Evolutionary conservation across 192 early-diverging fungal species (phyloP).

Genomic region (Geranomyces michiganensis): DNA sequence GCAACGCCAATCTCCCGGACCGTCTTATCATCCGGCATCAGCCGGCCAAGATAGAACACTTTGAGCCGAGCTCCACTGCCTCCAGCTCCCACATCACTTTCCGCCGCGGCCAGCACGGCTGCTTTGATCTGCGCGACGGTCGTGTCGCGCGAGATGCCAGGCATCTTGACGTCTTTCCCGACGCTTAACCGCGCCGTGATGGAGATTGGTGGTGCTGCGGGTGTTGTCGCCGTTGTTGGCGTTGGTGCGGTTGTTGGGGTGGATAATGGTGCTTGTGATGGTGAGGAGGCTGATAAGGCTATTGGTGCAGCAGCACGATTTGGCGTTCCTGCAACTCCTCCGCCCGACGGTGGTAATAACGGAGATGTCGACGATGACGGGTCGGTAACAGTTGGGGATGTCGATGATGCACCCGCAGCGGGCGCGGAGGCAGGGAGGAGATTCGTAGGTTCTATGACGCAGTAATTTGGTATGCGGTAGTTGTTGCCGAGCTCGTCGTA

Average conservation of each 20-base stretch:
- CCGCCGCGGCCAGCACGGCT: slow-evolving; percentile 1
- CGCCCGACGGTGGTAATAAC: background rate
- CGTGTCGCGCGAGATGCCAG: background rate
- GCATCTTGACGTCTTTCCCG: slow-evolving; percentile 32
- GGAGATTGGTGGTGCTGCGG: slow-evolving; percentile 4
- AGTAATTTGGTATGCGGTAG: slow-evolving; percentile 71
- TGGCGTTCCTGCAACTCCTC: background rate
- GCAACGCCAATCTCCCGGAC: slow-evolving; percentile 23
- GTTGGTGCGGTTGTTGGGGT: background rate
- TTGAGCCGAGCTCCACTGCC: background rate
- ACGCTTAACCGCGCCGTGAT: slow-evolving; percentile 26
- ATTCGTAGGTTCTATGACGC: slow-evolving; percentile 49
- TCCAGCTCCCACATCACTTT: background rate
- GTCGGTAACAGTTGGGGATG: background rate
- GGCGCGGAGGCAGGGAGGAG: background rate
- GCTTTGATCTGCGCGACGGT: slow-evolving; percentile 16
- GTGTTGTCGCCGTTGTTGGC: background rate
- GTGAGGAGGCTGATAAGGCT: background rate
- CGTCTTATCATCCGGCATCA: slow-evolving; percentile 13
- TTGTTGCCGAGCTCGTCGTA: slow-evolving; percentile 77
- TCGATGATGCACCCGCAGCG: background rate
- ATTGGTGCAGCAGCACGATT: background rate
- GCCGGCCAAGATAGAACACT: slow-evolving; percentile 34
- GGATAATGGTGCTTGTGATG: background rate
- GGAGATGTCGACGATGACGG: background rate